A percentile compares a stretch with the other conserved stretches of the same genome.
phyloP scores from a whole-genome alignment of 345 rosid genomes.

The Angophora floribunda region DNA sequence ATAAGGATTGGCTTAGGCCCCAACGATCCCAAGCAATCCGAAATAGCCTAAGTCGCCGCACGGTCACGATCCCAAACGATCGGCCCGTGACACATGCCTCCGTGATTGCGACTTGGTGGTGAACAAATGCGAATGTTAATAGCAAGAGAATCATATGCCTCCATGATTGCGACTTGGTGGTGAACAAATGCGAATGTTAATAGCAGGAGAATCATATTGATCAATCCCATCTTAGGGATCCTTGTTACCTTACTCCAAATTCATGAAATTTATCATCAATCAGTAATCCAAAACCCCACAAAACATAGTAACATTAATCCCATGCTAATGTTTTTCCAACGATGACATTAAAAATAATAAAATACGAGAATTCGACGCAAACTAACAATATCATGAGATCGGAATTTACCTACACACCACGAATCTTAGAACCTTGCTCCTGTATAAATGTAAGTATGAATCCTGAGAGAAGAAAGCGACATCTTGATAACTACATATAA shows the following conservation, averaged over 20 bases:
- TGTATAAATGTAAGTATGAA: not conserved
- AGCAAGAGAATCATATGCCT: too few relatives aligned
- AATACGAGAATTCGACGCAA: not conserved
- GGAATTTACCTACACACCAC: not conserved
- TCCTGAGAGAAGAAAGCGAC: not conserved
- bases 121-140: too few relatives aligned
- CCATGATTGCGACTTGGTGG: not conserved
- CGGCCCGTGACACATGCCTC: too few relatives aligned
- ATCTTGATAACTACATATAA: not conserved
- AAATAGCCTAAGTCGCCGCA: too few relatives aligned
- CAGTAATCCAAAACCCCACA: not conserved
- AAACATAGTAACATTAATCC: not conserved
- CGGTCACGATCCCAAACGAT: too few relatives aligned
- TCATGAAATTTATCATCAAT: not conserved
- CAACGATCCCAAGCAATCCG: too few relatives aligned
- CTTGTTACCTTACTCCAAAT: not conserved
- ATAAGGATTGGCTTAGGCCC: too few relatives aligned
- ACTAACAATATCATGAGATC: too few relatives aligned
- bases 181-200: not conserved
- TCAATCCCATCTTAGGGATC: not conserved
- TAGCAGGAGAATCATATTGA: not conserved
- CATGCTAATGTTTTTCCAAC: not conserved
- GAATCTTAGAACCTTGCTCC: not conserved
- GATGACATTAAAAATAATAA: not conserved
- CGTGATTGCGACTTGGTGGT: too few relatives aligned